Conservation (phyloP, 225 moss, liverwort and hornwort genomes). For the Bryum argenteum region DNA sequence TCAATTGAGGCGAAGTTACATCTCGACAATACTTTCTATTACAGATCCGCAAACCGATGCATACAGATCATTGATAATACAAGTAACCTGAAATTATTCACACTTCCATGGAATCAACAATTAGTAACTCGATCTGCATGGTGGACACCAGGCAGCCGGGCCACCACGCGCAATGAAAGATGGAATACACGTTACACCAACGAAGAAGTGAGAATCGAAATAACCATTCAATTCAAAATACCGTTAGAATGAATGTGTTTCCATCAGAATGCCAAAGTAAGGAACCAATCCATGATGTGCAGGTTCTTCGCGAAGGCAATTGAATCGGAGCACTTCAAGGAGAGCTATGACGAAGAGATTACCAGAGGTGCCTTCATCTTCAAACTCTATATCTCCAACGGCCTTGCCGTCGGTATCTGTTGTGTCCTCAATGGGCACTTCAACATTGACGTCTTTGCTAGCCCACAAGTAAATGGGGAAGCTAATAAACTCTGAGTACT, state of each 20-base stretch:
- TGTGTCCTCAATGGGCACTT: slow-evolving; percentile 58
- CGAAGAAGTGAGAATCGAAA: neutral
- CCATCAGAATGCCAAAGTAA: neutral
- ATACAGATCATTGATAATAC: neutral
- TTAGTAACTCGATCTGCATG: slow-evolving; percentile 18
- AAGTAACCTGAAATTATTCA: neutral
- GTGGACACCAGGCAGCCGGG: neutral
- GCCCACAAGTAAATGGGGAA: slow-evolving; percentile 93
- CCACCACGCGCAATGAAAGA: neutral
- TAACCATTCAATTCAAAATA: neutral
- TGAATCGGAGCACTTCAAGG: neutral
- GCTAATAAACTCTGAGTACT: slow-evolving; percentile 94
- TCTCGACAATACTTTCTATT: neutral
- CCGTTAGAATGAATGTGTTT: neutral
- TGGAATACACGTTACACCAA: neutral
- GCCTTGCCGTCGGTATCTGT: slow-evolving; percentile 47
- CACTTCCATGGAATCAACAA: neutral
- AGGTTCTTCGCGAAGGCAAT: neutral
- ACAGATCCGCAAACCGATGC: neutral
- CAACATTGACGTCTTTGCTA: slow-evolving; percentile 81
- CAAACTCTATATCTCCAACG: slow-evolving; percentile 41
- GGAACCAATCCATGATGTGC: neutral
- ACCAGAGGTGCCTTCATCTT: slow-evolving; percentile 55
- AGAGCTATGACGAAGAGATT: neutral
- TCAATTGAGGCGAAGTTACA: neutral